Evolutionary conservation across 176 grass and related monocot genomes (phyloP), one percentile per base, ranked within the genome.

Genomic region (Microstegium vimineum): DNA sequence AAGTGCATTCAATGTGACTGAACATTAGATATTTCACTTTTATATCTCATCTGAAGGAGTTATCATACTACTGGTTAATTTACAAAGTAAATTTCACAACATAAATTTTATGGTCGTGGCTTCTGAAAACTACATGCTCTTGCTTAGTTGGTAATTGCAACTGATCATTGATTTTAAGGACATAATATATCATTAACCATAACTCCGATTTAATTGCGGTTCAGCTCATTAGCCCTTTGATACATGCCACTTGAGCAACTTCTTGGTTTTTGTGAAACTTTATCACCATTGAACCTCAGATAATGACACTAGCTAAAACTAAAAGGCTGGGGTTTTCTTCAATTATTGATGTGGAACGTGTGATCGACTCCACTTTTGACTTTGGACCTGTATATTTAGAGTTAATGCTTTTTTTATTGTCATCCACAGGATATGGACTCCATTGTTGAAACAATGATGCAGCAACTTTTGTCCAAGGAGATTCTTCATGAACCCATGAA

Each of bases 401-500:
- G 46, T 36, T 6, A 36, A 66, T 47, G 8, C 7, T 81, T 83
- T 82, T 66, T 68, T 77, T 78, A n/a, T 82, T 68, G 7, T 46
- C 68, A 46, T 77, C 30, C 25, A 69, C 76, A 98, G 95, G 92
- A 91, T 77, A 93, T 98, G 90, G 95, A 89, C 46, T 98, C 95
- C 10, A 93, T 98, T 86, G 95, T 98, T 69, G 90, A 94, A 85
- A 98, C 88, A 40, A 98, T 98, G 95, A 94, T 98, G 95, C 92
- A 94, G 45, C 95, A 98, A 66, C 95, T 98, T 87, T 69, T 98
- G 28, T 94, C 95, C 70, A 94, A 94, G 74, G 95, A 98, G 60
- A 98, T 98, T 89, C 92, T 98, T 59, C 81, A 98, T 61, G 95
- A 98, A 54, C 95, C 95, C 17, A 98, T 98, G 95, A 98, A 91